Percentiles rank a stretch among this genome's conserved stretches.
These are phyloP conservation scores for Blastobotrys proliferans DNA, from an alignment of 1,139 yeast genomes.

Conservation along the genomic window DNA sequence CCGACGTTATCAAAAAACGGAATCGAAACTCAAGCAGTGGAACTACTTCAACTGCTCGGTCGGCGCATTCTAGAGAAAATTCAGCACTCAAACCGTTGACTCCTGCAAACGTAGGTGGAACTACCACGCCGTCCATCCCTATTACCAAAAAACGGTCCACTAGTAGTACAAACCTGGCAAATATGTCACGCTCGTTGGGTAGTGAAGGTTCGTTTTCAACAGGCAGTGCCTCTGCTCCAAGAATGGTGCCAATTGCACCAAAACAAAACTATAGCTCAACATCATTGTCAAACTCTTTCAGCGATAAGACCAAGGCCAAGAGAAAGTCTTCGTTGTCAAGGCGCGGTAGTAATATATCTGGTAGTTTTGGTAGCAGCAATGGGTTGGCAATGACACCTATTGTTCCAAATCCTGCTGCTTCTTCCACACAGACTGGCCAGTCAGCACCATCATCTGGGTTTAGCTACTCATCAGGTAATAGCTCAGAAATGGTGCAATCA, in stretches of 20 bases:
- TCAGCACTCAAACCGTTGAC: slow-evolving; percentile 16
- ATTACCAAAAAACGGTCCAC: slow-evolving; percentile 10
- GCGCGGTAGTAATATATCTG: no score
- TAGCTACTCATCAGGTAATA: no score
- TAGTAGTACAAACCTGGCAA: slow-evolving; percentile 8
- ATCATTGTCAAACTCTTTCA: background rate
- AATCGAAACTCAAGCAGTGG: slow-evolving; percentile 25
- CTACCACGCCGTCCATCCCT: slow-evolving; percentile 14
- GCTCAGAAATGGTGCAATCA: no score
- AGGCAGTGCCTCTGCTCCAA: slow-evolving; percentile 4
- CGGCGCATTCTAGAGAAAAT: slow-evolving; percentile 17
- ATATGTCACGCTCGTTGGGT: slow-evolving; percentile 11
- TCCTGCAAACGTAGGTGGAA: slow-evolving; percentile 9
- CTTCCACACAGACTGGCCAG: no score
- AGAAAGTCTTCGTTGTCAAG: no score
- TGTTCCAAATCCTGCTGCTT: no score
- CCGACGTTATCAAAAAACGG: slow-evolving; percentile 85
- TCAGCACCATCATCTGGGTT: no score
- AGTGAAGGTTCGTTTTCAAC: slow-evolving; percentile 6
- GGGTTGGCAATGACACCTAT: no score
- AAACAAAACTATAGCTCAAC: slow-evolving; percentile 29
- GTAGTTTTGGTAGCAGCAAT: no score
- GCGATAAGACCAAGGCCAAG: background rate
- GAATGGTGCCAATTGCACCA: slow-evolving; percentile 23
- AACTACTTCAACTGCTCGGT: slow-evolving; percentile 4